These are phyloP conservation scores for Abrus precatorius DNA, from an alignment of 306 rosid species.

Conservation along the genomic window DNA sequence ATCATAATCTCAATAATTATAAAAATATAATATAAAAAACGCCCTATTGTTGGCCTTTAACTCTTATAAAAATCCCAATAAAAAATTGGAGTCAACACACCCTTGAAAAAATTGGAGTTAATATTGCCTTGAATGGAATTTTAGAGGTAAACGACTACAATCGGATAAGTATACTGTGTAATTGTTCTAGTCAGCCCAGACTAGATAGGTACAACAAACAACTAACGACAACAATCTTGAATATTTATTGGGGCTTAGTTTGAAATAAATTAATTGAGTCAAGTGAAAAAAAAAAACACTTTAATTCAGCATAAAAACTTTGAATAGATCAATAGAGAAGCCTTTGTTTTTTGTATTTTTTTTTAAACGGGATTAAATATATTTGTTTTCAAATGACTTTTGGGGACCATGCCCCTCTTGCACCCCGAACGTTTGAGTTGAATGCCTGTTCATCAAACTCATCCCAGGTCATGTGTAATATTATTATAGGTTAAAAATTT, in stretches of 20 bases:
- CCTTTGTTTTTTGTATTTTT: background rate
- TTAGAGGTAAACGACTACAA: background rate
- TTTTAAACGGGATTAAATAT: background rate
- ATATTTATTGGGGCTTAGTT: background rate
- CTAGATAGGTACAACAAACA: background rate
- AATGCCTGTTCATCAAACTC: background rate
- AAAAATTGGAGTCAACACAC: background rate
- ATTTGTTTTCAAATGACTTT: background rate
- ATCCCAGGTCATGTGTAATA: background rate
- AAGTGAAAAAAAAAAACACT: background rate
- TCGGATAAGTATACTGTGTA: conserved; percentile 15
- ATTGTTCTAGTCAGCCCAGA: background rate
- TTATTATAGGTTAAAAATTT: background rate
- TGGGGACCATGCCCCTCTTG: background rate
- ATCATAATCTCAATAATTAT: conserved; percentile 10
- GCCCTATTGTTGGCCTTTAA: background rate
- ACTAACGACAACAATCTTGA: background rate
- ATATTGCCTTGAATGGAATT: background rate
- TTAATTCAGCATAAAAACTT: background rate
- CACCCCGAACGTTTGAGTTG: background rate
- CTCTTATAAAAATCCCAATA: background rate
- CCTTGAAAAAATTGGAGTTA: background rate
- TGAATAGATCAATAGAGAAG: background rate
- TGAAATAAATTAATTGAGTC: background rate
- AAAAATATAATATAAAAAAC: background rate